These are phyloP conservation scores for Helminthosporium solani DNA, from an alignment of 2,329 filamentous ascomycete species.

Conservation along the genomic window DNA sequence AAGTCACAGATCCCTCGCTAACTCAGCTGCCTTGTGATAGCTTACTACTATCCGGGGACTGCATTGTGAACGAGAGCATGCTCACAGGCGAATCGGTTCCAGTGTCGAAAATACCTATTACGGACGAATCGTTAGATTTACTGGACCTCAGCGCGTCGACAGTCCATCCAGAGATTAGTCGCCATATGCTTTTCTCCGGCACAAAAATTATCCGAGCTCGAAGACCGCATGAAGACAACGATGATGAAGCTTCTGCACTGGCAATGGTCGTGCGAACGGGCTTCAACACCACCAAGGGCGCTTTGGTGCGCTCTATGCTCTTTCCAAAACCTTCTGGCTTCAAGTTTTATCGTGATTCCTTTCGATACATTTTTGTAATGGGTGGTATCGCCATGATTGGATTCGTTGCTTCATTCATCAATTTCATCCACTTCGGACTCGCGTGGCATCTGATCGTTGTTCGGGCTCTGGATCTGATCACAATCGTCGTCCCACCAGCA, in stretches of 20 bases:
- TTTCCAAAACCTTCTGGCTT: slow-evolving; percentile 98
- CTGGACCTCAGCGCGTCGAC: slow-evolving; percentile 80
- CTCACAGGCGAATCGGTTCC: slow-evolving; percentile 95
- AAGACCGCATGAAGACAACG: slow-evolving; percentile 81
- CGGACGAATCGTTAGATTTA: slow-evolving; percentile 71
- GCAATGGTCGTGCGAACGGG: slow-evolving; percentile 92
- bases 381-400: slow-evolving; percentile 79
- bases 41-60: slow-evolving; percentile 86
- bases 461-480: slow-evolving; percentile 90
- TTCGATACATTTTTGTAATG: slow-evolving; percentile 98
- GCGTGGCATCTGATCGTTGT: slow-evolving; percentile 90
- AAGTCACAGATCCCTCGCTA: slow-evolving; percentile 89
- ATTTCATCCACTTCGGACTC: slow-evolving; percentile 82
- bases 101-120: slow-evolving; percentile 86
- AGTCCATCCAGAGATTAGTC: slow-evolving; percentile 78
- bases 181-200: slow-evolving; percentile 89
- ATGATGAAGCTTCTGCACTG: slow-evolving; percentile 86
- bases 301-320: slow-evolving; percentile 93
- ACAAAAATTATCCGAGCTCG: slow-evolving; percentile 93
- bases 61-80: slow-evolving; percentile 99
- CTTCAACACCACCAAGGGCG: slow-evolving; percentile 96
- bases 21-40: slow-evolving; percentile 90
- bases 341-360: slow-evolving; percentile 97
- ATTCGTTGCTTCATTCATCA: slow-evolving; percentile 87
- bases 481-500: slow-evolving; percentile 94